Conservation (phyloP, 1,139 yeast genomes). For the Trichomonascaceae sp. region DNA sequence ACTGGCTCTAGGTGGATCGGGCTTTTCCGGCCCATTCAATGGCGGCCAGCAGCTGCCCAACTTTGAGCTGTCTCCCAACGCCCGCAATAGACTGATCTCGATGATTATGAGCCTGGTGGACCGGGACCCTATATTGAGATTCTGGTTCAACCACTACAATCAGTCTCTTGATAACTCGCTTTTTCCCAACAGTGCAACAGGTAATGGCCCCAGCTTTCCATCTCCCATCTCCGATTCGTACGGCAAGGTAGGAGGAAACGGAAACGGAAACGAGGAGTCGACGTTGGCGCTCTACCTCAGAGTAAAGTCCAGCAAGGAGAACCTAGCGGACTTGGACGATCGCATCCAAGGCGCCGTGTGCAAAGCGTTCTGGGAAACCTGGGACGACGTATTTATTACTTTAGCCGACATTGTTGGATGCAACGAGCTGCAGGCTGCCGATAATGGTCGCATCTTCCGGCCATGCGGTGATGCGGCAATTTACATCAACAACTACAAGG, state of each 20-base stretch:
- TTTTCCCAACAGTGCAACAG: neutral
- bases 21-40: no score
- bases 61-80: constrained; percentile 11
- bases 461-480: constrained; percentile 24
- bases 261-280: constrained; percentile 4
- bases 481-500: constrained; percentile 16
- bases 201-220: neutral
- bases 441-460: constrained; percentile 21
- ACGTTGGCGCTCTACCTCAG: constrained; percentile 17
- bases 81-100: constrained; percentile 13
- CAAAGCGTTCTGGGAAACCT: constrained; percentile 24
- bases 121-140: constrained; percentile 13
- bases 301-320: constrained; percentile 17
- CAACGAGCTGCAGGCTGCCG: constrained; percentile 16
- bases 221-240: constrained; percentile 1
- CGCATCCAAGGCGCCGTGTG: constrained; percentile 24
- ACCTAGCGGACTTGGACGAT: constrained; percentile 20
- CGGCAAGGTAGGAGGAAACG: no score
- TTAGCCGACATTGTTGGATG: constrained; percentile 21
- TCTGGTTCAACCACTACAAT: constrained; percentile 17
- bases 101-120: constrained; percentile 15
- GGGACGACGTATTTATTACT: constrained; percentile 22
- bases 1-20: neutral
- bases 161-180: constrained; percentile 2
- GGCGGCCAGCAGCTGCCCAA: neutral